These are phyloP conservation scores for Colletotrichum musicola DNA, from an alignment of 2,329 filamentous ascomycete genomes.

Conservation along the genomic window DNA sequence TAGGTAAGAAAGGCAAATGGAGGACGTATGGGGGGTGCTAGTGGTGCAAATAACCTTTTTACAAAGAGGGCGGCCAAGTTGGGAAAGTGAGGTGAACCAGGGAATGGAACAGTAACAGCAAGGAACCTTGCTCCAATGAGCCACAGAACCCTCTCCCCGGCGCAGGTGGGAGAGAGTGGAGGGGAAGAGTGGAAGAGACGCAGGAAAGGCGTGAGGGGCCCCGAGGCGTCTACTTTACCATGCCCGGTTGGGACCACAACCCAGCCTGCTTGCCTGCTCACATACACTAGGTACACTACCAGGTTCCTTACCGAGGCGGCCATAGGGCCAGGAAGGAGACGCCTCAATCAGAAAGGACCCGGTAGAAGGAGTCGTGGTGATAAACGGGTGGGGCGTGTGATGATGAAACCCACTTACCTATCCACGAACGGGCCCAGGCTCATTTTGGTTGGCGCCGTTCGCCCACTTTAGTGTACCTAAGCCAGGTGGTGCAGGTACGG, in stretches of 20 bases:
- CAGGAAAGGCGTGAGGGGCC: no score
- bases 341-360: not conserved
- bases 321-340: constrained; percentile 2
- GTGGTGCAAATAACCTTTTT: constrained; percentile 53
- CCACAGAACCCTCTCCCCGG: not conserved
- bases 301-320: not conserved
- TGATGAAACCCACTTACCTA: constrained; percentile 50
- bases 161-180: not conserved
- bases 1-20: constrained; percentile 21
- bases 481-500: constrained; percentile 35
- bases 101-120: constrained; percentile 3
- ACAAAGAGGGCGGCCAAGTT: constrained; percentile 52
- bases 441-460: constrained; percentile 56
- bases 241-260: no score
- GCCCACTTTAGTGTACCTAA: constrained; percentile 37
- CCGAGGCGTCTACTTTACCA: no score
- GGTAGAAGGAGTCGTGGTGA: constrained; percentile 12
- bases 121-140: not conserved
- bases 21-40: constrained; percentile 37
- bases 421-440: constrained; percentile 57
- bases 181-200: not conserved
- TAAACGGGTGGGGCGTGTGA: constrained; percentile 55
- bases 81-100: constrained; percentile 33
- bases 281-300: no score
- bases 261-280: no score